These are phyloP conservation scores for Eucalyptus coolabah DNA, from an alignment of 345 rosid species.

Conservation along the genomic window DNA sequence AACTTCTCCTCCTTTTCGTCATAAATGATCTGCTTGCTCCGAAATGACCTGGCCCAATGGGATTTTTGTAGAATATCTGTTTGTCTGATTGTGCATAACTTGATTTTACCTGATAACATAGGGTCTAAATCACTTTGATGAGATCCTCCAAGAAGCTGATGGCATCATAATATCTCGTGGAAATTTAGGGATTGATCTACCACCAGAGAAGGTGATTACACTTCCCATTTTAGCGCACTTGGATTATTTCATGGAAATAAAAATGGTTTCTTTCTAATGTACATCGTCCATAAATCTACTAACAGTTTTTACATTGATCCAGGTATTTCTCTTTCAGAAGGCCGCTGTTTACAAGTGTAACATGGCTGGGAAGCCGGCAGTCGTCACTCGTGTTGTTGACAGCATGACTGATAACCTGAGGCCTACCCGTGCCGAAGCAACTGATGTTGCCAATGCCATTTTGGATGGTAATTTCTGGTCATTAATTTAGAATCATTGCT, in stretches of 20 bases:
- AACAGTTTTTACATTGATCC: not conserved
- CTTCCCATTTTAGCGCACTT: not conserved
- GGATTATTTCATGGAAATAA: not conserved
- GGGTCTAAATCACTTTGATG: conserved; percentile 65
- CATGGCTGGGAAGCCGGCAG: conserved; percentile 96
- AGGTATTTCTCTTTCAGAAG: conserved; percentile 96
- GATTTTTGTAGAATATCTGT: not conserved
- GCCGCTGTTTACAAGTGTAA: conserved; percentile 86
- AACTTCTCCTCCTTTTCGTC: not conserved
- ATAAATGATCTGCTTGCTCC: not conserved
- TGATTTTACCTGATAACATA: not conserved
- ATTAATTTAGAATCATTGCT: not conserved
- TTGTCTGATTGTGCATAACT: not conserved
- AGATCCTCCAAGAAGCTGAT: conserved; percentile 60
- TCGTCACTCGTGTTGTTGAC: conserved; percentile 87
- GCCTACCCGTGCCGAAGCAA: conserved; percentile 99
- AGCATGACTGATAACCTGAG: conserved; percentile 96
- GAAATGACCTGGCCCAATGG: not conserved
- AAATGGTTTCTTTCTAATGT: not conserved
- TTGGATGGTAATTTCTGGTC: conserved; percentile 58
- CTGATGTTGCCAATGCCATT: conserved; percentile 98
- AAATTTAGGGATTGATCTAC: conserved; percentile 66
- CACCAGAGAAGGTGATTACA: conserved; percentile 54
- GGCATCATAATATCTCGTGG: conserved; percentile 65
- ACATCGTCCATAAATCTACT: not conserved